Evolutionary conservation across 768 basidiomycete species (phyloP).

Genomic region (Pleurotus tuoliensis): DNA sequence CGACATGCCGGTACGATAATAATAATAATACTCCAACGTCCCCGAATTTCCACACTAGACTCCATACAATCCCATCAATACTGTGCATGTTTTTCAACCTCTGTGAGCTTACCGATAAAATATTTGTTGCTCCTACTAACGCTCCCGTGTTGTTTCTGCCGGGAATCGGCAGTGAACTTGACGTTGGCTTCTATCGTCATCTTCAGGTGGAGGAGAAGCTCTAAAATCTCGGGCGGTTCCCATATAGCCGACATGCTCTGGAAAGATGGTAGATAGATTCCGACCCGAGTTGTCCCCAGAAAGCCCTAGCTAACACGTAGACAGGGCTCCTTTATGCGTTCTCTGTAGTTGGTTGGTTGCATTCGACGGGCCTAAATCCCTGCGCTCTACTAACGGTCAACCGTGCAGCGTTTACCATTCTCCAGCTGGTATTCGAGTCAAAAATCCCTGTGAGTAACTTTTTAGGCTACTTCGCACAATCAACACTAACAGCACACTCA

Average conservation of each 20-base stretch:
- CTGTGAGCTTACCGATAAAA: no score
- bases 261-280: background rate
- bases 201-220: background rate
- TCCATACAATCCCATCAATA: background rate
- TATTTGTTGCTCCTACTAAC: background rate
- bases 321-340: background rate
- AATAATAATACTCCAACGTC: background rate
- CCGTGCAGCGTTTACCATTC: background rate
- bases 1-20: background rate
- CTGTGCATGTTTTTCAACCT: background rate
- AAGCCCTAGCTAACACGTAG: background rate
- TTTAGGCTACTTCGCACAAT: background rate
- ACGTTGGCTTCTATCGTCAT: background rate
- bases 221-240: background rate
- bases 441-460: background rate
- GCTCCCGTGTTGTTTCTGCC: background rate
- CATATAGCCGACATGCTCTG: conserved; percentile 1
- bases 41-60: background rate
- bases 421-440: background rate
- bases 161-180: background rate
- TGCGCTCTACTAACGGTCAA: background rate
- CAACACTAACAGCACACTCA: background rate
- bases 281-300: background rate
- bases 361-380: background rate
- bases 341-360: background rate